A percentile compares a stretch with the other conserved stretches of the same genome.
Conservation (phyloP, 1,139 yeast genomes). For the Sugiyamaella castrensis region DNA sequence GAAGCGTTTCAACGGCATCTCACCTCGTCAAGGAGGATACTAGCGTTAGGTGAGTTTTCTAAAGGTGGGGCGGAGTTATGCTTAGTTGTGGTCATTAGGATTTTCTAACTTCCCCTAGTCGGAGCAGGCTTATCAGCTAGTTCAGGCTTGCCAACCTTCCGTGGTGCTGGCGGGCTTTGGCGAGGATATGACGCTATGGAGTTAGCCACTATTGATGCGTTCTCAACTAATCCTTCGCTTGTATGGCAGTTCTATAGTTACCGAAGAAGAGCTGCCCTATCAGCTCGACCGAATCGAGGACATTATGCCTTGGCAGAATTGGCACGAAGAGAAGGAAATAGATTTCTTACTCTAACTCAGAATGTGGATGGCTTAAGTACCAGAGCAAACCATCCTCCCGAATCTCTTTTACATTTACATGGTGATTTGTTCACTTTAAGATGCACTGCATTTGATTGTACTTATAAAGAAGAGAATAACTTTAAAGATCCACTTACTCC, state of each 20-base stretch:
- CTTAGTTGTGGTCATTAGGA: not conserved
- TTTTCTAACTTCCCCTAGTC: slow-evolving; percentile 35
- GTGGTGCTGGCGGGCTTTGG: slow-evolving; percentile 78
- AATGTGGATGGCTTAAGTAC: slow-evolving; percentile 75
- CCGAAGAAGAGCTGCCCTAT: slow-evolving; percentile 61
- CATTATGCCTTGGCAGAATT: slow-evolving; percentile 66
- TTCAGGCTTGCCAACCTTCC: slow-evolving; percentile 72
- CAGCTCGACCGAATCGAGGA: slow-evolving; percentile 69
- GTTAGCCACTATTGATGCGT: slow-evolving; percentile 88
- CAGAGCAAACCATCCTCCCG: slow-evolving; percentile 59
- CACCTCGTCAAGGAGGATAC: slow-evolving; percentile 5
- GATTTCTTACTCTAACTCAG: slow-evolving; percentile 67
- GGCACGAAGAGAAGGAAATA: slow-evolving; percentile 37
- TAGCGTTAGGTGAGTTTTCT: slow-evolving; percentile 9
- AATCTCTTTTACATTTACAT: slow-evolving; percentile 61
- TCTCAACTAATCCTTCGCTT: slow-evolving; percentile 72
- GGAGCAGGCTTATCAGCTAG: slow-evolving; percentile 84
- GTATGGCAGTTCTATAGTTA: slow-evolving; percentile 88
- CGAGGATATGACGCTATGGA: slow-evolving; percentile 74
- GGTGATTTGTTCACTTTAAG: slow-evolving; percentile 71
- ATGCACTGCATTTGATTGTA: slow-evolving; percentile 76
- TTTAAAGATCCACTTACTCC: slow-evolving; percentile 61
- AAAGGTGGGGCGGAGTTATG: not conserved
- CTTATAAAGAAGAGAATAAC: slow-evolving; percentile 52
- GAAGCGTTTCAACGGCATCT: slow-evolving; percentile 11